Percentiles rank a stretch among this genome's conserved stretches.
These are phyloP conservation scores for Coprinopsis marcescibilis DNA, from an alignment of 768 basidiomycete species.

Conservation along the genomic window DNA sequence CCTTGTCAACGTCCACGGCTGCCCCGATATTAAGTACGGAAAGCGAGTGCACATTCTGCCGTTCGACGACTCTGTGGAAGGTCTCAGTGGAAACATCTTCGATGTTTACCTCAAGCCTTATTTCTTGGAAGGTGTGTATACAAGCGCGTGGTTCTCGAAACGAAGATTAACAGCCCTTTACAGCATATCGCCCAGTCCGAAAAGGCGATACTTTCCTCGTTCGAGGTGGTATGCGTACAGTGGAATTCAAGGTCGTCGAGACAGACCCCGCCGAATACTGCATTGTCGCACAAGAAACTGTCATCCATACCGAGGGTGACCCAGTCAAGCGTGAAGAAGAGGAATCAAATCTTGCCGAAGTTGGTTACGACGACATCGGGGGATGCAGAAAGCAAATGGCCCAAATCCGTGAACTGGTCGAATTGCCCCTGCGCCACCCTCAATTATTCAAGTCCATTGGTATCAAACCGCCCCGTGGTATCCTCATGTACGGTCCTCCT, in stretches of 20 bases:
- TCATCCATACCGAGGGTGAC: conserved; percentile 97
- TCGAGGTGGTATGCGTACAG: conserved; percentile 95
- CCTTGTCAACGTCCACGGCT: conserved; percentile 92
- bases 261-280: conserved; percentile 98
- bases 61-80: conserved; percentile 98
- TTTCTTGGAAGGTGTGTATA: conserved; percentile 81
- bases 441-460: conserved; percentile 99
- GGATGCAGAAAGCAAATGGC: conserved; percentile 99
- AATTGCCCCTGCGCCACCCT: conserved; percentile 95
- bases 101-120: conserved; percentile 99
- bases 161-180: neutral
- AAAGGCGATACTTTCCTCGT: conserved; percentile 99
- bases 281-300: conserved; percentile 98
- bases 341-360: conserved; percentile 92
- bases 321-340: conserved; percentile 99
- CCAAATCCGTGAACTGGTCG: conserved; percentile 98
- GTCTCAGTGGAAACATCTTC: conserved; percentile 95
- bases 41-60: conserved; percentile 96
- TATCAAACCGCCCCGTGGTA: conserved; percentile 99
- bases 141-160: neutral
- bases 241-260: conserved; percentile 99
- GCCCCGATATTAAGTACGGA: conserved; percentile 97
- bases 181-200: conserved; percentile 90
- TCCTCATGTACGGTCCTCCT: conserved; percentile 97
- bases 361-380: conserved; percentile 99